A percentile compares a stretch with the other conserved stretches of the same genome.
Evolutionary conservation across 805 yeast species (phyloP).

Genomic region (Saturnispora serradocipensis): DNA sequence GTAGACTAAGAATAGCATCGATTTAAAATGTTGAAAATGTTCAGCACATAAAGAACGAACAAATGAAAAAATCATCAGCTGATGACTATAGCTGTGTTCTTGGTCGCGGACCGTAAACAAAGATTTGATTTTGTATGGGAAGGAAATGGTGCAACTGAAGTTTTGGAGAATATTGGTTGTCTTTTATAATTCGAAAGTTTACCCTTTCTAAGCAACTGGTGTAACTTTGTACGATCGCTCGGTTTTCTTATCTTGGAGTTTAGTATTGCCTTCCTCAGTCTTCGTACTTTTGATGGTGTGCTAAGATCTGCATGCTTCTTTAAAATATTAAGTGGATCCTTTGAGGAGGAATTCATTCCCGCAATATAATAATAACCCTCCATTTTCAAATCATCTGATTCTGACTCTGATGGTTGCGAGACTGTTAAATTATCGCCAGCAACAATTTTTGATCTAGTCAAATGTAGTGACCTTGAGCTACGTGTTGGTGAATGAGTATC

Average conservation of each 20-base stretch:
- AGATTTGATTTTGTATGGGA: neutral
- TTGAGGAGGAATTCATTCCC: neutral
- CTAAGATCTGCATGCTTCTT: conserved; percentile 10
- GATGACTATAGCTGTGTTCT: neutral
- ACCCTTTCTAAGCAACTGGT: neutral
- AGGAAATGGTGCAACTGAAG: neutral
- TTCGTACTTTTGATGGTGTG: conserved; percentile 21
- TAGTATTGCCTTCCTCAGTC: conserved; percentile 19
- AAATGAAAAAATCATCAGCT: neutral
- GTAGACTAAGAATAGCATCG: no score
- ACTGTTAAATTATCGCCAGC: conserved; percentile 1
- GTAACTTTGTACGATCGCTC: conserved; percentile 1
- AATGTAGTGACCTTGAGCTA: neutral
- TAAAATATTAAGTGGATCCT: conserved; percentile 9
- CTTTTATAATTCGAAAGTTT: neutral
- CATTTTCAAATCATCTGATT: conserved; percentile 4
- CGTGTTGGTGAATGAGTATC: neutral
- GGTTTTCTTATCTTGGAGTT: neutral
- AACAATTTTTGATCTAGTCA: neutral
- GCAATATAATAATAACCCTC: conserved; percentile 1
- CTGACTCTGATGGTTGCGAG: neutral
- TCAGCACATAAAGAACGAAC: no score
- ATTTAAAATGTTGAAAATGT: no score
- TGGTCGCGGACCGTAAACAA: neutral
- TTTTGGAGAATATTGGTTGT: neutral